Percentiles rank a stretch among this genome's conserved stretches.
Evolutionary conservation across 2,329 filamentous ascomycete species (phyloP).

Genomic region (Coleophoma crateriformis): DNA sequence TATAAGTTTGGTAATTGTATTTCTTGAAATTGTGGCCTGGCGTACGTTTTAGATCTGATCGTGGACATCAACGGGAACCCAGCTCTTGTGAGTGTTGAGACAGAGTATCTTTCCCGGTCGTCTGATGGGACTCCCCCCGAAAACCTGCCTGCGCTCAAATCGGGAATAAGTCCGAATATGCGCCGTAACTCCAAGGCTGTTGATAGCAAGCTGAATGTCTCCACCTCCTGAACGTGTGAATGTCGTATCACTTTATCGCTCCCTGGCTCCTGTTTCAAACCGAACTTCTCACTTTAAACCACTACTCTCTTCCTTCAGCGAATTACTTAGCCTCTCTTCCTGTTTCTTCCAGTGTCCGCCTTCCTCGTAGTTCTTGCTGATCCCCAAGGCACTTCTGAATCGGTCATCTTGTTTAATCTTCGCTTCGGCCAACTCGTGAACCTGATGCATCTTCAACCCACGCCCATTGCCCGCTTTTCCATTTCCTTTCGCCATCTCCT

Average conservation of each 20-base stretch:
- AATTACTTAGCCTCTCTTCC: constrained; percentile 58
- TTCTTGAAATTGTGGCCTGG: neutral
- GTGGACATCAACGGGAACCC: too few relatives aligned
- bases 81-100: too few relatives aligned
- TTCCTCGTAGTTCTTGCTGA: constrained; percentile 80
- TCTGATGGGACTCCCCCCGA: too few relatives aligned
- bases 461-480: constrained; percentile 35
- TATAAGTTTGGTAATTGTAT: constrained; percentile 41
- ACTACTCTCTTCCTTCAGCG: constrained; percentile 29
- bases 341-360: constrained; percentile 81
- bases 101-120: too few relatives aligned
- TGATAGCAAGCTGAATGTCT: too few relatives aligned
- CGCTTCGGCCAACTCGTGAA: constrained; percentile 91
- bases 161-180: too few relatives aligned
- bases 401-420: constrained; percentile 95
- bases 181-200: too few relatives aligned
- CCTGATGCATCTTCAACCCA: constrained; percentile 82
- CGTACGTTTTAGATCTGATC: too few relatives aligned
- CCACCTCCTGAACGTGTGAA: too few relatives aligned
- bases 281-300: constrained; percentile 8
- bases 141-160: too few relatives aligned
- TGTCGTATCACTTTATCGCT: too few relatives aligned
- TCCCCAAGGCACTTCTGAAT: constrained; percentile 79
- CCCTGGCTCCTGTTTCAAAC: neutral
- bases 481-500: constrained; percentile 30